These are phyloP conservation scores for Ophiostoma sp. DNA, from an alignment of 2,329 filamentous ascomycete genomes.

Conservation along the genomic window DNA sequence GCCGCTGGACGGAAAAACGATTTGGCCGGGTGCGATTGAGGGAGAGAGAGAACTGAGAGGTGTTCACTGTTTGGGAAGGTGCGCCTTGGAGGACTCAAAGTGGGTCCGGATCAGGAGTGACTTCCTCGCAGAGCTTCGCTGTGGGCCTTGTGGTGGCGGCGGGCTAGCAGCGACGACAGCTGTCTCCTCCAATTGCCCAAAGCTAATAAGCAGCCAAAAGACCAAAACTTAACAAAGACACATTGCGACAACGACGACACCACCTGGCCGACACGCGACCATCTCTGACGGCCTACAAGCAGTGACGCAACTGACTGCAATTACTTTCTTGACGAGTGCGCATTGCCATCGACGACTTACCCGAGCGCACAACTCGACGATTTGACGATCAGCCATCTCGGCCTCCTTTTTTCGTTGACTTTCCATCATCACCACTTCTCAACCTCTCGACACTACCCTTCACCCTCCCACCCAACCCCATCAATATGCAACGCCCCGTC, in stretches of 20 bases:
- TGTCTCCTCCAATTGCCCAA: neutral
- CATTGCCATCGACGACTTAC: neutral
- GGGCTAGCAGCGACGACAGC: neutral
- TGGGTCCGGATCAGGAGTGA: neutral
- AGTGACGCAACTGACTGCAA: neutral
- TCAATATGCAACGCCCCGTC: constrained; percentile 78
- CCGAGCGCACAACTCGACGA: neutral
- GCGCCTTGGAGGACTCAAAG: neutral
- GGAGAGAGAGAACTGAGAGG: neutral
- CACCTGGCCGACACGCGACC: neutral
- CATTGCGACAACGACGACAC: constrained; percentile 25
- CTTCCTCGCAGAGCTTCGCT: neutral
- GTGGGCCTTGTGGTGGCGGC: neutral
- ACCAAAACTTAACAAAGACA: constrained; percentile 25
- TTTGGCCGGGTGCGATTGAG: neutral
- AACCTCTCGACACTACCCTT: neutral
- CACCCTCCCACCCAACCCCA: neutral
- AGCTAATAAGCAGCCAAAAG: neutral
- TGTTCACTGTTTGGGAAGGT: neutral
- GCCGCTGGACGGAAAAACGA: constrained; percentile 17
- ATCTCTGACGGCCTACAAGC: neutral
- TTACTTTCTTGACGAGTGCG: neutral
- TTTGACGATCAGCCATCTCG: neutral
- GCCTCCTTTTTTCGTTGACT: neutral
- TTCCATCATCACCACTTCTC: neutral